Evolutionary conservation across 805 yeast species (phyloP), one percentile per base, ranked within the genome.

Genomic region (Kregervanrija delftensis): DNA sequence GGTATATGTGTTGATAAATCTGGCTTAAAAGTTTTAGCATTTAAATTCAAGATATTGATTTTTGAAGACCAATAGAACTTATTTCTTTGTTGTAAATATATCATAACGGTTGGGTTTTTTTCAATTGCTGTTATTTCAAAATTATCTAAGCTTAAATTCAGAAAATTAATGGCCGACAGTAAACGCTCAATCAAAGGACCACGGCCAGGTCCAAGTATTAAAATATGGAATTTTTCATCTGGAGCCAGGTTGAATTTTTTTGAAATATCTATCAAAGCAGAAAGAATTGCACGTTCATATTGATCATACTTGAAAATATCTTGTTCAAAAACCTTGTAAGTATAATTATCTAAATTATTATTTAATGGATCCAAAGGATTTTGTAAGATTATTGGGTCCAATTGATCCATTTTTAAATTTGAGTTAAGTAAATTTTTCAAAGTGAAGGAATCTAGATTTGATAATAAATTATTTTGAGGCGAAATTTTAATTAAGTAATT

Each of bases 121-220:
- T 90, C 96, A 12, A 88, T 64, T 1, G 93, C 87, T 14, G 71
- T 66, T 3, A 82, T 58, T n/a, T 57, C 53, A 13, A 65, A 45
- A 35, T 50, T 48, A 11, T 47, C 43, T 35, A 49, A 22, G 46
- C 63, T 53, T 33, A 62, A 41, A 8, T 58, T 50, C 4, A 72
- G 50, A 15, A 54, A 54, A 3, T 59, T 53, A 1, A 78, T 52
- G 2, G 80, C 76, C 5, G 63, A 56, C 30, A 74, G 63, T 0
- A 76, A 66, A 15, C 73, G 67, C 37, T 80, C 80, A 2, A 89
- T 79, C 30, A 90, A 63, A 0, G 91, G 90, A 1, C 97, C 97
- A 38, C 88, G 67, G 1, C 97, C 97, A 0, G 96, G 93, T 0
- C 97, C 97, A 2, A 84, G 79, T 2, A 90, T 73, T 4, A 84